A percentile compares a stretch with the other conserved stretches of the same genome.
phyloP scores from a whole-genome alignment of 352 stramenopile genomes.

The Pythium pyrilobum region DNA sequence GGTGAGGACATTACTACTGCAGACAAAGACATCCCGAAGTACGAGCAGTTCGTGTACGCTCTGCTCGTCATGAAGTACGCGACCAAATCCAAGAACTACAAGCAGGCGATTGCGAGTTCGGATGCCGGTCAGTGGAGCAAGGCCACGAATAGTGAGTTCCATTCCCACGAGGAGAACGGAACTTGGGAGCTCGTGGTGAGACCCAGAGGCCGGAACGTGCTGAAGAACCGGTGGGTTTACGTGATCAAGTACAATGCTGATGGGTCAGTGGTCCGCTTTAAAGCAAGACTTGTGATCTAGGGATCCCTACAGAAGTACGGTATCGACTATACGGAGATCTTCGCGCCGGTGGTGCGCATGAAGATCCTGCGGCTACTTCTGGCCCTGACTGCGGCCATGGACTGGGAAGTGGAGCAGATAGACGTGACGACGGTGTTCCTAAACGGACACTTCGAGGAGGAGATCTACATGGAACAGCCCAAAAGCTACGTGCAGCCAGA shows the following conservation, averaged over 20 bases:
- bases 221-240: neutral
- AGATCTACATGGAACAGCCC: conserved; percentile 17
- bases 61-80: neutral
- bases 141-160: neutral
- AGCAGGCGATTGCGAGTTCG: neutral
- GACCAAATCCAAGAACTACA: neutral
- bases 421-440: conserved; percentile 15
- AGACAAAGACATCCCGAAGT: neutral
- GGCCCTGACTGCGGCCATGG: neutral
- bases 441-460: conserved; percentile 10
- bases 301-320: neutral
- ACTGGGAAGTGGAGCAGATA: conserved; percentile 12
- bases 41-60: neutral
- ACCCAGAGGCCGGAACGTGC: neutral
- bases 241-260: neutral
- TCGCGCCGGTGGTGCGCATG: neutral
- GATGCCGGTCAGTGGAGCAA: neutral
- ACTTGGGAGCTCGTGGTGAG: neutral
- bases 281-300: neutral
- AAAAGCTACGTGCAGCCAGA: neutral
- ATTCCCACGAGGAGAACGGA: neutral
- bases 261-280: conserved; percentile 3
- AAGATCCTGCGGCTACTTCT: neutral
- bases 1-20: neutral
- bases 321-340: conserved; percentile 3